Percentiles rank a stretch among this genome's conserved stretches.
Evolutionary conservation across 164 flowering plant genomes (phyloP).

Genomic region (Nymphaea colorata): DNA sequence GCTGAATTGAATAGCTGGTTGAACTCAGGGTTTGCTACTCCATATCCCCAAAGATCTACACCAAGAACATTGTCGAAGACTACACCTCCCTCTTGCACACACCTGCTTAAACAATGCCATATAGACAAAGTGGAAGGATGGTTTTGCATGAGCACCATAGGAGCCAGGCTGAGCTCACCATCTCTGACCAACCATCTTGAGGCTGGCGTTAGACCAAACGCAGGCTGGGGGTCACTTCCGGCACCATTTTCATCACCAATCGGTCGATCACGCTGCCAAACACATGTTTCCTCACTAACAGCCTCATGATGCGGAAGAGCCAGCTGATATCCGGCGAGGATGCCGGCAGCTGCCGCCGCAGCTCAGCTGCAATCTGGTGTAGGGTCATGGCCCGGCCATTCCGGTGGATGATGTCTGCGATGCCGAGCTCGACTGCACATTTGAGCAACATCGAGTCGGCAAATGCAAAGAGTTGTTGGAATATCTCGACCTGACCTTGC

Average conservation of each 20-base stretch:
- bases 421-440: conserved; percentile 5
- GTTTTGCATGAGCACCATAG: conserved; percentile 16
- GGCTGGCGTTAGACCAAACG: conserved; percentile 18
- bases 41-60: not conserved
- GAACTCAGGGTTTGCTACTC: not conserved
- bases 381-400: conserved; percentile 13
- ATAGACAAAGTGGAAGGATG: conserved; percentile 14
- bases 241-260: conserved; percentile 6
- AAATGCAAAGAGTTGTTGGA: no score
- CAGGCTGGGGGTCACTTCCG: conserved; percentile 10
- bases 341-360: no score
- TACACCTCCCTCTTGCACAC: conserved; percentile 24
- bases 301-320: conserved; percentile 37
- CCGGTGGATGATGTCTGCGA: conserved; percentile 18
- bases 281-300: conserved; percentile 24
- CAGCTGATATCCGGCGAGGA: conserved; percentile 16
- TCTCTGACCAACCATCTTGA: conserved; percentile 22
- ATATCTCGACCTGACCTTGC: conserved; percentile 20
- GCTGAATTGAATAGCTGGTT: conserved; percentile 7
- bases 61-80: conserved; percentile 35
- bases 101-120: conserved; percentile 21
- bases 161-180: conserved; percentile 14
- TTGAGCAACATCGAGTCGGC: no score
- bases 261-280: conserved; percentile 10
- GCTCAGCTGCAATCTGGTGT: conserved; percentile 13